Conservation (phyloP, 345 rosid species). For the Streptanthus diversifolius region DNA sequence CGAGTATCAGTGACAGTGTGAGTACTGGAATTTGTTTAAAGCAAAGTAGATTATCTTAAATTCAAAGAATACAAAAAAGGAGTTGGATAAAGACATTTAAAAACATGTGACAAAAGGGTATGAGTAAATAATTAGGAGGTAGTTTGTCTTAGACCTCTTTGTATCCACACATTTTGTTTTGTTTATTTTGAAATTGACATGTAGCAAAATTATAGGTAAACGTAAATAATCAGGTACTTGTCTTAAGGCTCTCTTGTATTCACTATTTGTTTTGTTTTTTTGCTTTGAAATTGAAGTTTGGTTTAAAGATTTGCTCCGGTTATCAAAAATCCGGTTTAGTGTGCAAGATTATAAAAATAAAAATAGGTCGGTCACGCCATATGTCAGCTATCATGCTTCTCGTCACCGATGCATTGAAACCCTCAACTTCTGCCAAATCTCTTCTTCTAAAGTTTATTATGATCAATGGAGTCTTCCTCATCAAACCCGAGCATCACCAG, state of each 20-base stretch:
- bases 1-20: background rate
- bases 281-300: too few species aligned
- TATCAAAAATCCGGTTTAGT: too few species aligned
- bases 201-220: too few species aligned
- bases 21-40: background rate
- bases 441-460: slow-evolving; percentile 2
- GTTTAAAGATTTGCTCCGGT: too few species aligned
- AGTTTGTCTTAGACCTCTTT: too few species aligned
- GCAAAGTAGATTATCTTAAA: background rate
- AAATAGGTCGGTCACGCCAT: slow-evolving; percentile 10
- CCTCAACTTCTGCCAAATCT: background rate
- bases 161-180: too few species aligned
- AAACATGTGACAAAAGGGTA: background rate
- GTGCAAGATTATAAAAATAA: too few species aligned
- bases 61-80: background rate
- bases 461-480: slow-evolving; percentile 18
- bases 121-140: background rate
- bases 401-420: slow-evolving; percentile 10
- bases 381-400: slow-evolving; percentile 24
- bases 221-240: too few species aligned
- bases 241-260: too few species aligned
- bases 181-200: too few species aligned
- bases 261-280: too few species aligned
- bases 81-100: background rate
- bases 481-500: slow-evolving; percentile 10